Percentiles rank a stretch among this genome's conserved stretches.
Evolutionary conservation across 2,329 filamentous ascomycete genomes (phyloP).

Genomic region (Fonsecaea nubica): DNA sequence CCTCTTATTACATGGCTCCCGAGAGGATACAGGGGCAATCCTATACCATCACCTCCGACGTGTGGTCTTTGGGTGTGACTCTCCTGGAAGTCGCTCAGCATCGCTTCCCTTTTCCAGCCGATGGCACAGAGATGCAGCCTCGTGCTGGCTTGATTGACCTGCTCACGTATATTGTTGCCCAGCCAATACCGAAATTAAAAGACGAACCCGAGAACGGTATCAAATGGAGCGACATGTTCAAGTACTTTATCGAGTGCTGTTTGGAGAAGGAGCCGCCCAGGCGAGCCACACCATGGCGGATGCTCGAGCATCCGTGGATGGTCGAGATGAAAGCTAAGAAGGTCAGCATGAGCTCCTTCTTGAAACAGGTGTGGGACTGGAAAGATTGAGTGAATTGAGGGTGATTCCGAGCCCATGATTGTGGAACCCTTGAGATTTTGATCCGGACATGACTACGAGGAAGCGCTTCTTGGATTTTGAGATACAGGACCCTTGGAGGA

Average conservation of each 20-base stretch:
- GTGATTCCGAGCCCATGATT: neutral
- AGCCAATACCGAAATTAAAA: slow-evolving; percentile 92
- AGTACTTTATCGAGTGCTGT: slow-evolving; percentile 99
- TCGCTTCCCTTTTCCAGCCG: slow-evolving; percentile 95
- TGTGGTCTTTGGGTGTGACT: slow-evolving; percentile 97
- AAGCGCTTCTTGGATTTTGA: neutral
- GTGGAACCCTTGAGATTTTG: neutral
- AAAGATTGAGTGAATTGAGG: slow-evolving; percentile 61
- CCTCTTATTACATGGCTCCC: slow-evolving; percentile 98
- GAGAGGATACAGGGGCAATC: slow-evolving; percentile 97
- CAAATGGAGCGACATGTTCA: slow-evolving; percentile 95
- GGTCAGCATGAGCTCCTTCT: slow-evolving; percentile 95
- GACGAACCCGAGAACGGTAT: slow-evolving; percentile 90
- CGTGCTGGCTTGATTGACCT: slow-evolving; percentile 92
- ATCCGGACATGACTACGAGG: neutral
- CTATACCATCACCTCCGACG: slow-evolving; percentile 97
- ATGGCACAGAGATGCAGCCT: slow-evolving; percentile 94
- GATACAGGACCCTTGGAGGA: neutral
- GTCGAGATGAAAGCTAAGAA: slow-evolving; percentile 93
- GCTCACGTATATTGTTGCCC: slow-evolving; percentile 94
- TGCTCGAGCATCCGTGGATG: slow-evolving; percentile 99
- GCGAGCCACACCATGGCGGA: slow-evolving; percentile 94
- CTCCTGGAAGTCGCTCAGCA: slow-evolving; percentile 99
- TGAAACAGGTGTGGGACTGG: slow-evolving; percentile 97
- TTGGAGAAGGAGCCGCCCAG: slow-evolving; percentile 90